Evolutionary conservation across 179 eudicot species (phyloP).

Genomic region (Camellia oleifera): DNA sequence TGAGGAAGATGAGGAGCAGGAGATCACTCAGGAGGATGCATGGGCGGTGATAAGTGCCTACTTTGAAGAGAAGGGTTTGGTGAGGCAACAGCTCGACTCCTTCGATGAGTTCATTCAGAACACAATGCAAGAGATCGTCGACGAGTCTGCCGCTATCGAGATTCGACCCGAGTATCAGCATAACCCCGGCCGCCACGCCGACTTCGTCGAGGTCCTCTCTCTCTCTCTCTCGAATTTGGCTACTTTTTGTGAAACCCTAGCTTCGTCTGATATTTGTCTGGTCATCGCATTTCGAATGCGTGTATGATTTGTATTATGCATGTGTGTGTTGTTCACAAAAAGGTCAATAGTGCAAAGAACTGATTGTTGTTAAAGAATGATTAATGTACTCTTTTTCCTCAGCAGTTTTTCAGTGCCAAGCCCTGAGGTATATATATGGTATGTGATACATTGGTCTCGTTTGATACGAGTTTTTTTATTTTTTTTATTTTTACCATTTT

Average conservation of each 20-base stretch:
- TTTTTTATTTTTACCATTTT: too few relatives aligned
- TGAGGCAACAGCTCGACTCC: constrained; percentile 83
- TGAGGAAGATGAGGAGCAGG: constrained; percentile 51
- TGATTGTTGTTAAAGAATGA: too few relatives aligned
- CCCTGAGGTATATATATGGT: too few relatives aligned
- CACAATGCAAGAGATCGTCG: constrained; percentile 94
- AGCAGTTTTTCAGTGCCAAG: too few relatives aligned
- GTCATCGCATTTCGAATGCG: not conserved
- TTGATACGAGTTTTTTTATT: too few relatives aligned
- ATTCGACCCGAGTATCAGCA: constrained; percentile 93
- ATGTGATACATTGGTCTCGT: too few relatives aligned
- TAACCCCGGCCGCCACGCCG: constrained; percentile 75
- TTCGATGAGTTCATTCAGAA: constrained; percentile 93
- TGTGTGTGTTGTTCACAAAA: too few relatives aligned
- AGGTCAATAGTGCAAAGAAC: too few relatives aligned
- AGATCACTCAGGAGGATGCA: constrained; percentile 85
- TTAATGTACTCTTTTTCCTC: too few relatives aligned
- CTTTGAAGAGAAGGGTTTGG: constrained; percentile 85
- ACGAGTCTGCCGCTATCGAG: constrained; percentile 83
- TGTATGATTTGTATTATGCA: too few relatives aligned
- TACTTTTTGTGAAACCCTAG: not conserved
- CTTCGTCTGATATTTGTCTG: not conserved
- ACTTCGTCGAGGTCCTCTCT: constrained; percentile 67
- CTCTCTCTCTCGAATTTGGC: not conserved
- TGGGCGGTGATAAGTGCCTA: constrained; percentile 97